phyloP scores from a whole-genome alignment of 495 filamentous ascomycete species.

The Podospora fimiseda region DNA sequence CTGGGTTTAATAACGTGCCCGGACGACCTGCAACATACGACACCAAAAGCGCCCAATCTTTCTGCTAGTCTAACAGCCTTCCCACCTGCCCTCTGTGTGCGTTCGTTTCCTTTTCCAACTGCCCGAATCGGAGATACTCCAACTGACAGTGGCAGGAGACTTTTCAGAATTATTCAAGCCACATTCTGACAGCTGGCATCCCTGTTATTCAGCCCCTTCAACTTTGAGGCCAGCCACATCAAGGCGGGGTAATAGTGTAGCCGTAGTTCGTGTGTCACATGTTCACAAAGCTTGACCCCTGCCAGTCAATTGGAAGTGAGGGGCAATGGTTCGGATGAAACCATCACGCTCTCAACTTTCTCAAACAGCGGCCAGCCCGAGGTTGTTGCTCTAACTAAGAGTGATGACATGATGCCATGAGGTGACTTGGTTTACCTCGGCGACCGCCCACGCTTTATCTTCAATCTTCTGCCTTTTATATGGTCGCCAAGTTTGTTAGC shows the following conservation, averaged over 20 bases:
- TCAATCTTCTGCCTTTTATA: too few relatives aligned
- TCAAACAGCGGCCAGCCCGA: not conserved
- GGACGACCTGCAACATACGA: not conserved
- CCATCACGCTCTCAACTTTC: not conserved
- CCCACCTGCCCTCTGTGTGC: not conserved
- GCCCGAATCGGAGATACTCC: not conserved
- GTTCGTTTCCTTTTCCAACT: not conserved
- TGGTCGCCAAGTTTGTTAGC: too few relatives aligned
- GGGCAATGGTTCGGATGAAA: too few relatives aligned
- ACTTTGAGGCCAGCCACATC: not conserved
- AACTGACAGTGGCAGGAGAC: not conserved
- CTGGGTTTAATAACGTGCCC: too few relatives aligned
- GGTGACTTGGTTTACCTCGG: not conserved
- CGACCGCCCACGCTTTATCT: not conserved
- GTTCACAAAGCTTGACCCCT: not conserved
- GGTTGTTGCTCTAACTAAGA: not conserved
- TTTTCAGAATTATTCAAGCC: not conserved
- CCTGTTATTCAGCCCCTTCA: not conserved
- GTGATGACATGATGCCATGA: not conserved
- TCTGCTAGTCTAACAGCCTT: slow-evolving; percentile 2
- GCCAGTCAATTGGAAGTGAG: too few relatives aligned
- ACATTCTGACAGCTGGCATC: not conserved
- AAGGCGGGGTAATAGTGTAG: not conserved
- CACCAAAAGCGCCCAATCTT: slow-evolving; percentile 8
- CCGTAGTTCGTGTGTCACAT: not conserved